These are phyloP conservation scores for Mycena sanguinolenta DNA, from an alignment of 768 basidiomycete genomes.

Conservation along the genomic window DNA sequence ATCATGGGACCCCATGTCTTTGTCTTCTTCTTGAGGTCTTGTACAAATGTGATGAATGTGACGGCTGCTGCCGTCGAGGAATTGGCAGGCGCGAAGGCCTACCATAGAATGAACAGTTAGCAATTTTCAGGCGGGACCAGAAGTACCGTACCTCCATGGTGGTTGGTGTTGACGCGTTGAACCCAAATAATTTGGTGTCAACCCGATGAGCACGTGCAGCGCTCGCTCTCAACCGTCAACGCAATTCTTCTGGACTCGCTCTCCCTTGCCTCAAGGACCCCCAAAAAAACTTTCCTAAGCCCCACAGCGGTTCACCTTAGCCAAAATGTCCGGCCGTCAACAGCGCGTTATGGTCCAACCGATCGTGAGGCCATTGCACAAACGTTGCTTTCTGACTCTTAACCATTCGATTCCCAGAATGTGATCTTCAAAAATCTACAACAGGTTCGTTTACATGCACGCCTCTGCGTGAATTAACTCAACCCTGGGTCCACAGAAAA, in stretches of 20 bases:
- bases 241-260: not conserved
- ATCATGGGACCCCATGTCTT: slow-evolving; percentile 98
- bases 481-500: slow-evolving; percentile 62
- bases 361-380: slow-evolving; percentile 77
- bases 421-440: slow-evolving; percentile 99
- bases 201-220: slow-evolving; percentile 25
- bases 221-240: slow-evolving; percentile 26
- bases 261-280: too few species aligned
- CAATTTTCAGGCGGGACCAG: not conserved
- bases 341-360: slow-evolving; percentile 99
- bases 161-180: slow-evolving; percentile 54
- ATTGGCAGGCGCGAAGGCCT: slow-evolving; percentile 82
- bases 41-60: slow-evolving; percentile 98
- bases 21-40: slow-evolving; percentile 97
- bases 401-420: slow-evolving; percentile 66
- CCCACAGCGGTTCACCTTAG: slow-evolving; percentile 42
- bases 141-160: slow-evolving; percentile 58
- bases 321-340: slow-evolving; percentile 87
- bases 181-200: slow-evolving; percentile 24
- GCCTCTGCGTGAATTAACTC: slow-evolving; percentile 12
- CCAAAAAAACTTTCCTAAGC: not conserved
- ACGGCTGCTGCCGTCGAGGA: slow-evolving; percentile 98
- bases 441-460: slow-evolving; percentile 60
- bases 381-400: slow-evolving; percentile 4
- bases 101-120: slow-evolving; percentile 29